Conservation (phyloP, 176 grass and related monocot species). For the Eremochloa ophiuroides region DNA sequence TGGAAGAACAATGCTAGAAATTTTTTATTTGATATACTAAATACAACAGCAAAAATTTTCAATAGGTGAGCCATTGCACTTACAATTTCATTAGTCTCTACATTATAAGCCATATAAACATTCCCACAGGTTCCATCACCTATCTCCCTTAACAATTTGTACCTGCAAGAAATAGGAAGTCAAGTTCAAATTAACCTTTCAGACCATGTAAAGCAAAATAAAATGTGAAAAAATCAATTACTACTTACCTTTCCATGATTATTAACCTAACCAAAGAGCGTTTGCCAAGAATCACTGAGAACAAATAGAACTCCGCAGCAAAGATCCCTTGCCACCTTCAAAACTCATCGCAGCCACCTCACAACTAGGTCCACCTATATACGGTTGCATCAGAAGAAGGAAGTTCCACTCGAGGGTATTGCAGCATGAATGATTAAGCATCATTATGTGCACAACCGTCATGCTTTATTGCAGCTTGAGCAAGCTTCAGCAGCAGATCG, state of each 20-base stretch:
- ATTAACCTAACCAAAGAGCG: constrained; percentile 9
- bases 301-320: constrained; percentile 10
- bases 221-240: background rate
- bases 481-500: constrained; percentile 11
- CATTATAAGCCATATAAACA: constrained; percentile 75
- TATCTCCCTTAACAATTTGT: constrained; percentile 73
- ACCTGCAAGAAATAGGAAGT: constrained; percentile 41
- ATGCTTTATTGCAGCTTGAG: constrained; percentile 48
- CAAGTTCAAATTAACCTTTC: background rate
- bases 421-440: constrained; percentile 41
- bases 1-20: background rate
- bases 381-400: constrained; percentile 41
- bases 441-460: constrained; percentile 36
- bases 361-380: background rate
- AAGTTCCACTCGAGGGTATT: constrained; percentile 34
- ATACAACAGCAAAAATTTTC: background rate
- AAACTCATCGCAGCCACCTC: constrained; percentile 17
- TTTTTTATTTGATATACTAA: background rate
- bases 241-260: constrained; percentile 53
- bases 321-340: constrained; percentile 17
- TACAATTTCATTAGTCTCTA: constrained; percentile 85
- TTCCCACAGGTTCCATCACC: constrained; percentile 91
- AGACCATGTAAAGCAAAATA: background rate
- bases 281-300: constrained; percentile 37
- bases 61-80: constrained; percentile 12